phyloP scores from a whole-genome alignment of 2,329 filamentous ascomycete species.

The Penicillium sp. region DNA sequence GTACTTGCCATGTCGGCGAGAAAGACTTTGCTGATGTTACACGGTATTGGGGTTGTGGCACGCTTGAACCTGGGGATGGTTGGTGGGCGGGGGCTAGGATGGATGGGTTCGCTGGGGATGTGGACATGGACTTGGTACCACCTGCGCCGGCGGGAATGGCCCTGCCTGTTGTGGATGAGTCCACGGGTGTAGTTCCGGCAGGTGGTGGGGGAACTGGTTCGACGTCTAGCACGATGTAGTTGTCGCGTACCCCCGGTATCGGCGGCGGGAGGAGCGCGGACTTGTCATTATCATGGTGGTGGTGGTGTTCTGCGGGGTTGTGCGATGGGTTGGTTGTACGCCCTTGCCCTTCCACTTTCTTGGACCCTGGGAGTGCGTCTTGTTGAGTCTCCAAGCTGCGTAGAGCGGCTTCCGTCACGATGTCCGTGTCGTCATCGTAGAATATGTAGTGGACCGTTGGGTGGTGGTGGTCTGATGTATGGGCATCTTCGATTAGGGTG shows the following conservation, averaged over 20 bases:
- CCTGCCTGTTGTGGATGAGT: conserved; percentile 4
- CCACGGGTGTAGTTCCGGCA: background rate
- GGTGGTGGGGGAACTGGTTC: conserved; percentile 33
- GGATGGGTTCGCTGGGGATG: conserved; percentile 30
- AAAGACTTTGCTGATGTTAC: conserved; percentile 75
- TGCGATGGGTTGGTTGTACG: conserved; percentile 21
- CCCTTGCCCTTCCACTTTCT: conserved; percentile 10
- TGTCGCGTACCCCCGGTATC: conserved; percentile 57
- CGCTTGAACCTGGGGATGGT: conserved; percentile 14
- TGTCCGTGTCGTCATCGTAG: conserved; percentile 83
- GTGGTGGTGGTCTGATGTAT: conserved; percentile 77
- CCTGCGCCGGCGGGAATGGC: conserved; percentile 7
- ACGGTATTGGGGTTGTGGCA: conserved; percentile 42
- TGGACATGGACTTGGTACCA: conserved; percentile 31
- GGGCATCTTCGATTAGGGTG: conserved; percentile 77
- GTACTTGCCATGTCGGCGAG: conserved; percentile 74
- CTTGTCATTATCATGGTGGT: conserved; percentile 27
- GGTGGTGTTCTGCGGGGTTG: conserved; percentile 25
- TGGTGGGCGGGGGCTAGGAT: conserved; percentile 2
- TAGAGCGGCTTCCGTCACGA: conserved; percentile 70
- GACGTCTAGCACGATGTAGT: conserved; percentile 64
- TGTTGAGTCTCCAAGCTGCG: conserved; percentile 59
- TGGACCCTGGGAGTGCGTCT: conserved; percentile 35
- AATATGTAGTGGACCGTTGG: conserved; percentile 93
- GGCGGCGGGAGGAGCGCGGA: conserved; percentile 54